Percentiles rank a stretch among this genome's conserved stretches.
Conservation (phyloP, 371 early-diverging fungal genomes). For the Mucor mucedo region DNA sequence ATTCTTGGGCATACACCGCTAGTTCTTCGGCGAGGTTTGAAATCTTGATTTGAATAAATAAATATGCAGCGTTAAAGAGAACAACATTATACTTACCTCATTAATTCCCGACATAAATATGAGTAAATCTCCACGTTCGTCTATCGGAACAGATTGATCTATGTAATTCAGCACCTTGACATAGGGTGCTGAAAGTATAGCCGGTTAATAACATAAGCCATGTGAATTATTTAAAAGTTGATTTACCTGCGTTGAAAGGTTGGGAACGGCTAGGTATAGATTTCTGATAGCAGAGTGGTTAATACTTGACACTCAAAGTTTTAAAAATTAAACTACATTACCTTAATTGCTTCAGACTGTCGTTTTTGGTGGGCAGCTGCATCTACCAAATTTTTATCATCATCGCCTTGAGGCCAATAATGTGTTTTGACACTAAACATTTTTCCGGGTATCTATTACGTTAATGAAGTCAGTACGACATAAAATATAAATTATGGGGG, state of each 20-base stretch:
- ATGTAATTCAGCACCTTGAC: conserved; percentile 66
- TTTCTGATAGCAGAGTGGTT: conserved; percentile 19
- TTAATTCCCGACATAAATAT: conserved; percentile 75
- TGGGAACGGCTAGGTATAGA: conserved; percentile 52
- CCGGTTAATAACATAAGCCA: background rate
- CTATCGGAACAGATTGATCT: conserved; percentile 59
- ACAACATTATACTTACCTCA: conserved; percentile 39
- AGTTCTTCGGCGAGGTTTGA: conserved; percentile 53
- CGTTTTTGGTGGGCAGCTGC: conserved; percentile 54
- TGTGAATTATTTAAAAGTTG: background rate
- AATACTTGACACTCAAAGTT: background rate
- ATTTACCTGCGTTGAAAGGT: conserved; percentile 48
- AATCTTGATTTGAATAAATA: conserved; percentile 39
- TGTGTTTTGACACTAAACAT: conserved; percentile 57
- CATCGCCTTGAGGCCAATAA: conserved; percentile 51
- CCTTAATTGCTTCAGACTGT: conserved; percentile 41
- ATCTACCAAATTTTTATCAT: conserved; percentile 61
- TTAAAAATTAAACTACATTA: background rate
- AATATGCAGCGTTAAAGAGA: background rate
- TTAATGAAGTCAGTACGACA: background rate
- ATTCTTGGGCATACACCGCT: conserved; percentile 38
- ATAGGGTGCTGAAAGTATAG: conserved; percentile 52
- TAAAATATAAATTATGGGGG: too few relatives aligned
- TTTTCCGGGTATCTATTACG: conserved; percentile 51
- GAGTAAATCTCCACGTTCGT: conserved; percentile 73